A percentile compares a stretch with the other conserved stretches of the same genome.
Evolutionary conservation across 2,329 filamentous ascomycete genomes (phyloP).

Genomic region (Talaromyces islandicus): DNA sequence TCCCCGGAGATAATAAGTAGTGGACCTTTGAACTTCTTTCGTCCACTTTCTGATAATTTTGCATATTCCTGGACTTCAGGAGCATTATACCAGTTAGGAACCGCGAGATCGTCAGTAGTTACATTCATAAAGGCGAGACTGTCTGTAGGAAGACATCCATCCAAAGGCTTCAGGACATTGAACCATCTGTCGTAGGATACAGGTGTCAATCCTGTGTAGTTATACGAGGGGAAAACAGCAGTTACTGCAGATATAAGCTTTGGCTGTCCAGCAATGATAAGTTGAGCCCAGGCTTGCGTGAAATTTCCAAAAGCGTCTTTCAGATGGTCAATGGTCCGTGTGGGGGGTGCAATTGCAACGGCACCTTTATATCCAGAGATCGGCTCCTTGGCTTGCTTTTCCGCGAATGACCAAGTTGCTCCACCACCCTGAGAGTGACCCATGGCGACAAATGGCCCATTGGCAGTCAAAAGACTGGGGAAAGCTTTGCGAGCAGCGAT

Average conservation of each 20-base stretch:
- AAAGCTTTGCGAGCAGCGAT: slow-evolving; percentile 40
- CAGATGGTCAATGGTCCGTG: slow-evolving; percentile 3
- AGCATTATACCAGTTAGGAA: slow-evolving; percentile 1
- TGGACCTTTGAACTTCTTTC: slow-evolving; percentile 6
- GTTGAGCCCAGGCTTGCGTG: slow-evolving; percentile 1
- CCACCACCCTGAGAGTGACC: slow-evolving; percentile 46
- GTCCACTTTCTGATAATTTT: slow-evolving; percentile 2
- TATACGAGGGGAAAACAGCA: slow-evolving; percentile 1
- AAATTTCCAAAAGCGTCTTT: slow-evolving; percentile 4
- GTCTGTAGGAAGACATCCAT: slow-evolving; percentile 5
- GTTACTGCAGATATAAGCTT: background rate
- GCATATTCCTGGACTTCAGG: slow-evolving; percentile 2
- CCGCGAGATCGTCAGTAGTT: background rate
- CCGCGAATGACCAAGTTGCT: slow-evolving; percentile 33
- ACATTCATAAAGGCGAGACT: slow-evolving; percentile 1
- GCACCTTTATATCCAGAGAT: slow-evolving; percentile 3
- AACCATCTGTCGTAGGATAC: slow-evolving; percentile 7
- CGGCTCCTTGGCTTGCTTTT: slow-evolving; percentile 4
- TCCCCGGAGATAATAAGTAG: slow-evolving; percentile 2
- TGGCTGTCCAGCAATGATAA: slow-evolving; percentile 1
- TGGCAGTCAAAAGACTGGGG: slow-evolving; percentile 21
- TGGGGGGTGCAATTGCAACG: slow-evolving; percentile 3
- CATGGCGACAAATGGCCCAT: slow-evolving; percentile 36
- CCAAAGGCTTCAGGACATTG: slow-evolving; percentile 1
- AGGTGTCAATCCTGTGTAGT: background rate